Evolutionary conservation across 495 filamentous ascomycete genomes (phyloP).

Genomic region (Sphaerosporella brunnea): DNA sequence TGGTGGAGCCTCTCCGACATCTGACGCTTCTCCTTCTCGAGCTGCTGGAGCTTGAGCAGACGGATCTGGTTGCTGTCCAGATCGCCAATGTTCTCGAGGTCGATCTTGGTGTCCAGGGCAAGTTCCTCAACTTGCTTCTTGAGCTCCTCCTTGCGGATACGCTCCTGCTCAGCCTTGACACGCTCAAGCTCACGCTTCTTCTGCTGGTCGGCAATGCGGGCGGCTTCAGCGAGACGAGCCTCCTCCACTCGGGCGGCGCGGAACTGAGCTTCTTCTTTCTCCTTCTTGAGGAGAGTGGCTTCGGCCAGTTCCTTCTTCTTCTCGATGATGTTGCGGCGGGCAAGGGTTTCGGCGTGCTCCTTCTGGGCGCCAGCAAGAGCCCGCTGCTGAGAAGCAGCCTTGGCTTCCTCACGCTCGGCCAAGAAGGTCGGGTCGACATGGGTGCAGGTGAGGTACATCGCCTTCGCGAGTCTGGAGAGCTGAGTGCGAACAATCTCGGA

Average conservation of each 20-base stretch:
- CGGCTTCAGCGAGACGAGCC: constrained; percentile 67
- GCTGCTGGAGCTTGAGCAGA: constrained; percentile 80
- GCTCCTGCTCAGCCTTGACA: constrained; percentile 72
- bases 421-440: constrained; percentile 85
- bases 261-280: constrained; percentile 77
- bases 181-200: constrained; percentile 77
- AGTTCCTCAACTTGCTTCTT: constrained; percentile 92
- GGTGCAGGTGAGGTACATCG: constrained; percentile 78
- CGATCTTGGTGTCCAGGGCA: constrained; percentile 66
- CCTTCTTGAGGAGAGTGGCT: constrained; percentile 61
- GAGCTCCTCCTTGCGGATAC: constrained; percentile 80
- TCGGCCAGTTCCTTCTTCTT: constrained; percentile 91
- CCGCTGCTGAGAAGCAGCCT: constrained; percentile 58
- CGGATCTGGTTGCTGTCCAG: constrained; percentile 78
- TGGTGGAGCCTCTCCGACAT: constrained; percentile 74
- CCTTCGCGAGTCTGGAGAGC: constrained; percentile 75
- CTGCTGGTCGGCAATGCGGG: constrained; percentile 76
- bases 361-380: constrained; percentile 73
- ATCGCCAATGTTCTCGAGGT: constrained; percentile 54
- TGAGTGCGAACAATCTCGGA: constrained; percentile 95
- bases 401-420: constrained; percentile 56
- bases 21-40: constrained; percentile 94
- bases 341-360: constrained; percentile 77
- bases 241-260: constrained; percentile 72
- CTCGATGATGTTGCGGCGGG: constrained; percentile 76